Evolutionary conservation across 208 protist genomes (phyloP), one percentile per base, ranked within the genome.

Genomic region (Phytomonas serpens): DNA sequence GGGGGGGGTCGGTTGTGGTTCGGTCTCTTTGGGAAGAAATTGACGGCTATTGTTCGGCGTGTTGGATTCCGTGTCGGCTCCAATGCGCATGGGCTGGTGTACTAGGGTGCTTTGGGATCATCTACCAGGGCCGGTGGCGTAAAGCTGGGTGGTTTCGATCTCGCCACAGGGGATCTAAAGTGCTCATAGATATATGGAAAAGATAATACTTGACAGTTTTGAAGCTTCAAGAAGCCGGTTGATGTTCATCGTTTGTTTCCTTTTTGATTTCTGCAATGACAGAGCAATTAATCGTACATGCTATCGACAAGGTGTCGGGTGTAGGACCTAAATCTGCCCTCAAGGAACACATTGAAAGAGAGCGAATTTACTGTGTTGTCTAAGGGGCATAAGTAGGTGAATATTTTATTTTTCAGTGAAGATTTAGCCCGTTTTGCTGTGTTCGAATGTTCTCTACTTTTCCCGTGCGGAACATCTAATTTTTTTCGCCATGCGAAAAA

Each of bases 391-490:
- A 23, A 27, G 27, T 57, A 57, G 19, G 47, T 57, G 19, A 57
- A 27, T 57, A 27, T 11, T 51, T 72, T 23, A 62, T 72, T 71
- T 32, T 32, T 51, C 40, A 61, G n/a, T 13, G 52, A 34, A 65
- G 3, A 51, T 36, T 70, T 40, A 51, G 27, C 30, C 64, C 16
- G 10, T 73, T 64, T 69, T 31, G 65, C 65, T 47, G 29, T 27
- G 36, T 32, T 31, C 0, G 4, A 36, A 63, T 68, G 3, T 42
- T 61, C 27, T n/a, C 23, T 67, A 61, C 33, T 34, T 34, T 67
- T 30, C 19, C 31, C 19, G 10, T 38, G 42, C 57, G 10, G 10
- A 67, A 36, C 51, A 3, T 42, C 29, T 69, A 19, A 4, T 10
- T 51, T 27, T 31, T 16, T 68, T 68, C 34, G 14, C 4, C 34